Evolutionary conservation across 441 rosid species (phyloP).

Genomic region (Gossypium gossypioides): DNA sequence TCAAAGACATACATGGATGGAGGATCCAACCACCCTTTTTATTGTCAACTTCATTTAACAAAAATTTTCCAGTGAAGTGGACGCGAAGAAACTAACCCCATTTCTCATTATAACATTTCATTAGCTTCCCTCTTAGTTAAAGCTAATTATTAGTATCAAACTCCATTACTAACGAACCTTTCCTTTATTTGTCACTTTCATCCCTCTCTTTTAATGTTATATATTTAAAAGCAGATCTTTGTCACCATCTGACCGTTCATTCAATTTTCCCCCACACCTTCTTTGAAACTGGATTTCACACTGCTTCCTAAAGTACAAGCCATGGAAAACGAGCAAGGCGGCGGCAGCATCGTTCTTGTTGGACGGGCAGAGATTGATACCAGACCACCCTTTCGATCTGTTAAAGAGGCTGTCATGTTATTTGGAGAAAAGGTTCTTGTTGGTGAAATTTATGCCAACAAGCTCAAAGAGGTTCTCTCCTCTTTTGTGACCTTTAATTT

Average conservation of each 20-base stretch:
- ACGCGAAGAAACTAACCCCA: constrained; percentile 37
- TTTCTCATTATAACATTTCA: constrained; percentile 16
- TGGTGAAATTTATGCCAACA: constrained; percentile 46
- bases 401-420: constrained; percentile 21
- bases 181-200: not conserved
- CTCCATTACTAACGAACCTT: constrained; percentile 23
- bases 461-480: constrained; percentile 41
- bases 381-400: constrained; percentile 17
- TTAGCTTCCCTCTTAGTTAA: constrained; percentile 14
- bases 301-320: not conserved
- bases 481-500: not conserved
- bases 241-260: not conserved
- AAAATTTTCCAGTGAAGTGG: constrained; percentile 43
- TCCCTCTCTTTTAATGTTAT: not conserved
- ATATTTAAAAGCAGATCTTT: constrained; percentile 12
- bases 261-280: not conserved
- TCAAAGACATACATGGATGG: constrained; percentile 7
- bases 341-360: constrained; percentile 14
- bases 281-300: not conserved
- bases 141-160: constrained; percentile 1
- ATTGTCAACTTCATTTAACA: constrained; percentile 35
- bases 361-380: constrained; percentile 26
- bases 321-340: constrained; percentile 24
- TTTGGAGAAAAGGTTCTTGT: constrained; percentile 25
- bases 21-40: constrained; percentile 29